Percentiles rank a stretch among this genome's conserved stretches.
Conservation (phyloP, 2,329 filamentous ascomycete genomes). For the Sarocladium strictum region DNA sequence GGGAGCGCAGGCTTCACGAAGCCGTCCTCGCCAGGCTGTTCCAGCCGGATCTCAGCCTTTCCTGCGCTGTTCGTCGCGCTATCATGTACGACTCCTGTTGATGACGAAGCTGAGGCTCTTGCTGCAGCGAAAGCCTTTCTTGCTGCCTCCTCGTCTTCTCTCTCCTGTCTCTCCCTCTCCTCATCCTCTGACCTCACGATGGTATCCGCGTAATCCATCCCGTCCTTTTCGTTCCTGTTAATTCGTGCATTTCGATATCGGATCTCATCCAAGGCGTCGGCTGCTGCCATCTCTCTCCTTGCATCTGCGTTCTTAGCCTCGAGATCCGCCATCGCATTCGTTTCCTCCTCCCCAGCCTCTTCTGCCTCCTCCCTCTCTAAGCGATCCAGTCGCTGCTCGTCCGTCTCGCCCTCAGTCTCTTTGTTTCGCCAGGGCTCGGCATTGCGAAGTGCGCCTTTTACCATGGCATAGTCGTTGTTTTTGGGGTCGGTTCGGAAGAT, state of each 20-base stretch:
- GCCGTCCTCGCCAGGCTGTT: neutral
- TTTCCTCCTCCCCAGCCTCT: conserved; percentile 60
- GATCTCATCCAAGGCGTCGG: conserved; percentile 93
- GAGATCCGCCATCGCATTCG: conserved; percentile 90
- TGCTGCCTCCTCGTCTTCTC: conserved; percentile 79
- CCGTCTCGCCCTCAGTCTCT: conserved; percentile 65
- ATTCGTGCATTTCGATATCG: conserved; percentile 83
- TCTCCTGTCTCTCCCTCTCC: conserved; percentile 61
- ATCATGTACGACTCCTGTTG: neutral
- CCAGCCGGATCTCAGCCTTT: neutral
- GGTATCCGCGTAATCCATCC: conserved; percentile 52
- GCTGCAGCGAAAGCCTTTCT: conserved; percentile 67
- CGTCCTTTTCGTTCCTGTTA: conserved; percentile 67
- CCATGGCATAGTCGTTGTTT: conserved; percentile 80
- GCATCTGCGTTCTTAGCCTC: conserved; percentile 92
- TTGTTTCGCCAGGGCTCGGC: conserved; percentile 81
- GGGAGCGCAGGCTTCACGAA: conserved; percentile 9
- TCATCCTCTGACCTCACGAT: conserved; percentile 50
- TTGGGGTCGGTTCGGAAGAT: conserved; percentile 94
- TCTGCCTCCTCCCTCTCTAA: conserved; percentile 70
- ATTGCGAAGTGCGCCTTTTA: conserved; percentile 83
- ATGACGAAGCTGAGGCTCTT: conserved; percentile 27
- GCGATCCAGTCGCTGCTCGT: conserved; percentile 80
- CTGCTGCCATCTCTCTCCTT: conserved; percentile 92
- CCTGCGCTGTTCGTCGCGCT: conserved; percentile 37